Percentiles rank a stretch among this genome's conserved stretches.
These are phyloP conservation scores for Alternaria sp. DNA, from an alignment of 2,329 filamentous ascomycete species.

Conservation along the genomic window DNA sequence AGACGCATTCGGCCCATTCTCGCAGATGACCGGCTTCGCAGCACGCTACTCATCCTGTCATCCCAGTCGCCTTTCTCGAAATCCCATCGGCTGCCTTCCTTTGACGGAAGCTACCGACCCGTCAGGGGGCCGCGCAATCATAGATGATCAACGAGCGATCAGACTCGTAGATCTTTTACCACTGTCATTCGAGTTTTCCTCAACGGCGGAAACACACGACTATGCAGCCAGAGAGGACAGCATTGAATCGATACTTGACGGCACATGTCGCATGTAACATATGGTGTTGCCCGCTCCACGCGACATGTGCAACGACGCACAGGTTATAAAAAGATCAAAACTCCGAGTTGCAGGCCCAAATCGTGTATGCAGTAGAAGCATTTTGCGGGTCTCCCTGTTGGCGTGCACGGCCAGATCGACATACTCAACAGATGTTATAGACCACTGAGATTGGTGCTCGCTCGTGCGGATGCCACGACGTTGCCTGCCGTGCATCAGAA, in stretches of 20 bases:
- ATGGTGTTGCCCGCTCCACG: conserved; percentile 18
- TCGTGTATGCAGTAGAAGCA: conserved; percentile 3
- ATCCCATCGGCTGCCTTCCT: conserved; percentile 33
- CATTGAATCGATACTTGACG: conserved; percentile 33
- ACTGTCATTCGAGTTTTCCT: conserved; percentile 8
- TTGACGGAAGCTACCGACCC: conserved; percentile 36
- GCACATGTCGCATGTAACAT: conserved; percentile 19
- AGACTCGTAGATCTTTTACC: conserved; percentile 27
- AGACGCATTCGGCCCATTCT: conserved; percentile 15
- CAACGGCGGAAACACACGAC: not conserved
- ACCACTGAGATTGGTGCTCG: conserved; percentile 20
- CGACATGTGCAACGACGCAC: conserved; percentile 27
- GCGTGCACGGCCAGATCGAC: conserved; percentile 31
- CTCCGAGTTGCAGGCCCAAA: conserved; percentile 1
- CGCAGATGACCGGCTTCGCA: conserved; percentile 12
- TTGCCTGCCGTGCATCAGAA: conserved; percentile 21
- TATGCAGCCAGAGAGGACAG: conserved; percentile 21
- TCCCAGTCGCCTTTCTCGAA: conserved; percentile 12
- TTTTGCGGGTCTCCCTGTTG: not conserved
- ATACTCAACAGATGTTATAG: conserved; percentile 27
- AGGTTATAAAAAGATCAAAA: conserved; percentile 12
- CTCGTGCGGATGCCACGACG: conserved; percentile 24
- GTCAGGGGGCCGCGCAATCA: conserved; percentile 37
- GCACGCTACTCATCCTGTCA: conserved; percentile 2
- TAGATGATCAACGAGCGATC: conserved; percentile 27